These are phyloP conservation scores for Fomitopsis palustris DNA, from an alignment of 1,284 basidiomycete species.

Conservation along the genomic window DNA sequence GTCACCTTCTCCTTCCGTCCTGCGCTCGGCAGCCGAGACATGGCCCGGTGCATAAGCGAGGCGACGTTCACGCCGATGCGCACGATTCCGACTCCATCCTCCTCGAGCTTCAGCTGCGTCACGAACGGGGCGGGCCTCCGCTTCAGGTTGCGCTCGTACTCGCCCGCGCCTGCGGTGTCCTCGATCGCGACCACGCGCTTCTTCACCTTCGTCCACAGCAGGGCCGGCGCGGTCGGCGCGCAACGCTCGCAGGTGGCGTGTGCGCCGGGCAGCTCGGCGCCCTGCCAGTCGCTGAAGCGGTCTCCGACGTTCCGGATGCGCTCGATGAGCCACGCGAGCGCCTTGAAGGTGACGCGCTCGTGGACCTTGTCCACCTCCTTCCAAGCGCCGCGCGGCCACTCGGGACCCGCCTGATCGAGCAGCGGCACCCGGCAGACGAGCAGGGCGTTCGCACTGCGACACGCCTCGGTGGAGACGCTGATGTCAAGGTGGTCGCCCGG, in stretches of 20 bases:
- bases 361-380: conserved; percentile 81
- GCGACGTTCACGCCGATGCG: conserved; percentile 87
- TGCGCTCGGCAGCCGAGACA: conserved; percentile 71
- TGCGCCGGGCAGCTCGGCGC: conserved; percentile 37
- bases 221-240: conserved; percentile 72
- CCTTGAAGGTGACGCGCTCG: conserved; percentile 77
- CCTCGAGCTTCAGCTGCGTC: conserved; percentile 79
- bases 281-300: conserved; percentile 59
- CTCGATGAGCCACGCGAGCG: conserved; percentile 84
- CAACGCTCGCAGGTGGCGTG: conserved; percentile 65
- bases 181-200: conserved; percentile 70
- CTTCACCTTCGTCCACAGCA: conserved; percentile 68
- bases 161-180: conserved; percentile 79
- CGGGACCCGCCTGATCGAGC: conserved; percentile 59
- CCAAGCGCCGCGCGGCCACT: conserved; percentile 79
- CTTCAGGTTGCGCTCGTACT: conserved; percentile 87
- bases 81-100: conserved; percentile 62
- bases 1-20: conserved; percentile 48
- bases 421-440: conserved; percentile 77
- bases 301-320: conserved; percentile 74
- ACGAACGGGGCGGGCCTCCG: conserved; percentile 84
- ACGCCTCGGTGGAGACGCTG: conserved; percentile 55
- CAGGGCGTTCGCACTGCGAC: conserved; percentile 71
- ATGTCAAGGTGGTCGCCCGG: conserved; percentile 57
- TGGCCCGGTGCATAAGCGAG: conserved; percentile 85